Evolutionary conservation across 208 protist species (phyloP).

Genomic region (Crithidia acanthocephali): DNA sequence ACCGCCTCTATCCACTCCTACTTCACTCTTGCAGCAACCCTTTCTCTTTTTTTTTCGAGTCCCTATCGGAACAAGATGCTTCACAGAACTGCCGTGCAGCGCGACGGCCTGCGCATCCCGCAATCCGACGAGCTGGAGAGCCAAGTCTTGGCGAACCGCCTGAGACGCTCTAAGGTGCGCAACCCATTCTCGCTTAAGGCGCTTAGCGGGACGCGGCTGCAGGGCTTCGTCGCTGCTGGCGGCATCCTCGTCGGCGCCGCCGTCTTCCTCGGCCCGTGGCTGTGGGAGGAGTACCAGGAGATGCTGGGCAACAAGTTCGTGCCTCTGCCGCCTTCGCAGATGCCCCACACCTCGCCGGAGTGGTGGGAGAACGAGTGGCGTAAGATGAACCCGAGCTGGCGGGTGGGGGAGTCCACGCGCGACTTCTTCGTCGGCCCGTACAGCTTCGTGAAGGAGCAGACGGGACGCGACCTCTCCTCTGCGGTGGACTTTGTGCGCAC

Average conservation of each 20-base stretch:
- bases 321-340: constrained; percentile 54
- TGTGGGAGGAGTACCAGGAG: constrained; percentile 76
- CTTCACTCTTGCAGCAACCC: background rate
- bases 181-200: constrained; percentile 49
- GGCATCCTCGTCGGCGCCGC: constrained; percentile 70
- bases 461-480: constrained; percentile 75
- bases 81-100: constrained; percentile 14
- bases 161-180: constrained; percentile 34
- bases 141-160: constrained; percentile 58
- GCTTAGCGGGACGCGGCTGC: constrained; percentile 61
- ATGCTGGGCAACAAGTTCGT: constrained; percentile 73
- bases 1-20: too few species aligned
- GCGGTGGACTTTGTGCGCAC: constrained; percentile 52
- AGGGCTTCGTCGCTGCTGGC: constrained; percentile 64
- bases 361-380: constrained; percentile 94
- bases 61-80: constrained; percentile 11
- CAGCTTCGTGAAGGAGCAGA: constrained; percentile 66
- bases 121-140: constrained; percentile 46
- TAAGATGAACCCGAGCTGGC: constrained; percentile 82
- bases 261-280: constrained; percentile 78
- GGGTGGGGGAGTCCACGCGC: constrained; percentile 56
- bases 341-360: constrained; percentile 71
- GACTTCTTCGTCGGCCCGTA: constrained; percentile 77
- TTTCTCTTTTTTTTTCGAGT: background rate
- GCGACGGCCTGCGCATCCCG: constrained; percentile 16